Evolutionary conservation across 129 eudicot species (phyloP).

Genomic region (Pulicaria dysenterica): DNA sequence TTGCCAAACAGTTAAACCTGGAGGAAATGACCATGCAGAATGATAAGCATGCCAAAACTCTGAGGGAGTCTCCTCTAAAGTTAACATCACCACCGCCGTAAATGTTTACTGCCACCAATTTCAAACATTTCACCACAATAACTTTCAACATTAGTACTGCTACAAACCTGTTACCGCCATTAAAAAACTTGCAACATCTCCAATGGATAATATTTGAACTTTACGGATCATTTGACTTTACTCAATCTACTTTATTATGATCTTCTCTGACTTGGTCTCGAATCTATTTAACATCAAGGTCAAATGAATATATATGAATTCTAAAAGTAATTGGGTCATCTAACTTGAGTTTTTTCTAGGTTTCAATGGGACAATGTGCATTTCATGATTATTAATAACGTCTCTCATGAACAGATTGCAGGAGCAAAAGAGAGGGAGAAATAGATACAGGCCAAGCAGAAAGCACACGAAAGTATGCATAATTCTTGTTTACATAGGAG

Average conservation of each 20-base stretch:
- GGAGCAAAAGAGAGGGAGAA: background rate
- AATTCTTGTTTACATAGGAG: constrained; percentile 36
- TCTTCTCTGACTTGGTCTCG: no score
- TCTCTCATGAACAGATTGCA: constrained; percentile 16
- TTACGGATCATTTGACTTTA: background rate
- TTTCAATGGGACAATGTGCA: background rate
- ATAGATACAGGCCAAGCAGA: constrained; percentile 28
- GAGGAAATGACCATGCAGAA: no score
- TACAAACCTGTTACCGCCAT: background rate
- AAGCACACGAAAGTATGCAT: constrained; percentile 13
- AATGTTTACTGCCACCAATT: background rate
- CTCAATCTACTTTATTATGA: no score
- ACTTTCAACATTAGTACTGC: background rate
- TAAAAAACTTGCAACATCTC: background rate
- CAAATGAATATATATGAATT: background rate
- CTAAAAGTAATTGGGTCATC: background rate
- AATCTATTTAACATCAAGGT: background rate
- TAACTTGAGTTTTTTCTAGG: background rate
- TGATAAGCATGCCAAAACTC: no score
- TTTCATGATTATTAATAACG: constrained; percentile 3
- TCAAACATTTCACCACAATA: background rate
- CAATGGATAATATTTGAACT: background rate
- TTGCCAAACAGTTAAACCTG: background rate
- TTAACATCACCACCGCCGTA: background rate
- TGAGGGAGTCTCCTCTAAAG: no score